These are phyloP conservation scores for Periconia macrospinosa DNA, from an alignment of 2,329 filamentous ascomycete species.

Conservation along the genomic window DNA sequence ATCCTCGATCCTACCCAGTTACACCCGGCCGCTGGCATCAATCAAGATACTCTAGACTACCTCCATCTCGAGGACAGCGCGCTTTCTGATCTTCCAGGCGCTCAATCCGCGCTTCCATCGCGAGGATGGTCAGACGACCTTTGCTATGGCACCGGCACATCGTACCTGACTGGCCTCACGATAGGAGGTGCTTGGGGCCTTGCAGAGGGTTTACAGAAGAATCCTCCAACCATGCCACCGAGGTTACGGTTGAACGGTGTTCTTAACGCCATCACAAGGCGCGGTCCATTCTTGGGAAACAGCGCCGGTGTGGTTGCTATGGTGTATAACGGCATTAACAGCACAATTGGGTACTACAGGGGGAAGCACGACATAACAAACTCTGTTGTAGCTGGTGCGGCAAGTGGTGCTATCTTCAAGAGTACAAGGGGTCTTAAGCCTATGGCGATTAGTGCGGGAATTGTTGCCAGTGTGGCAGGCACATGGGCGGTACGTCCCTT, in stretches of 20 bases:
- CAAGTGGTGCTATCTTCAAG: conserved; percentile 96
- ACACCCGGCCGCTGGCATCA: conserved; percentile 90
- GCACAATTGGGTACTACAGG: conserved; percentile 42
- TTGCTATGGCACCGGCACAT: conserved; percentile 94
- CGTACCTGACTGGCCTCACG: conserved; percentile 84
- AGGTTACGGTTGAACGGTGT: conserved; percentile 93
- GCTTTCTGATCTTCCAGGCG: conserved; percentile 82
- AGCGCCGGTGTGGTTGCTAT: conserved; percentile 94
- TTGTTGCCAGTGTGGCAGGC: conserved; percentile 84
- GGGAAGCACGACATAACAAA: conserved; percentile 73
- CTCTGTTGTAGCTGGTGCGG: conserved; percentile 78
- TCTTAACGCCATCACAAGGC: conserved; percentile 88
- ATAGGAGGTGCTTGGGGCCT: conserved; percentile 91
- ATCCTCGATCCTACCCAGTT: conserved; percentile 86
- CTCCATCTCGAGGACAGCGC: conserved; percentile 89
- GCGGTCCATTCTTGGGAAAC: conserved; percentile 95
- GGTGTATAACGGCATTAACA: conserved; percentile 79
- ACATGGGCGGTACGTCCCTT: conserved; percentile 74
- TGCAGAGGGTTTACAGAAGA: conserved; percentile 80
- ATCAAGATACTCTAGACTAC: conserved; percentile 93
- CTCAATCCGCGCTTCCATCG: conserved; percentile 85
- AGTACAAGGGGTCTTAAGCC: conserved; percentile 86
- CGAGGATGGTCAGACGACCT: conserved; percentile 98
- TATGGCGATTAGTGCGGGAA: conserved; percentile 91
- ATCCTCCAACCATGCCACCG: conserved; percentile 71